phyloP scores from a whole-genome alignment of 2,329 filamentous ascomycete species.

The Hypoxylon sp. region DNA sequence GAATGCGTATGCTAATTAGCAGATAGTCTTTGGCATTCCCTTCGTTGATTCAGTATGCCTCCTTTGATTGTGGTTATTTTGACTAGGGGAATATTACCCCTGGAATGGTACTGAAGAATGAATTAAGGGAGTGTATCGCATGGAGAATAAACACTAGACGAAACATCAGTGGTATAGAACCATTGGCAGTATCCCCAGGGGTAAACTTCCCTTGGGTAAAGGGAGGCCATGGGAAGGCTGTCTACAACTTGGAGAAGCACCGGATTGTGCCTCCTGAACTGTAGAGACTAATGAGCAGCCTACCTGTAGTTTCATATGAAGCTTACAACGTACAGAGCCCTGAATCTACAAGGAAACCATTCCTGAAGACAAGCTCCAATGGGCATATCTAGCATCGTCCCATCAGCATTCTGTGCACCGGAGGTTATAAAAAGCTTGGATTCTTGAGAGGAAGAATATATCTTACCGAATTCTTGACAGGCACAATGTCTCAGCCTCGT shows the following conservation, averaged over 20 bases:
- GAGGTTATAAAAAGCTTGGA: not conserved
- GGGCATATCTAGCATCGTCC: not conserved
- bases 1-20: constrained; percentile 25
- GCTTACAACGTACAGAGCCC: no score
- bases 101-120: constrained; percentile 35
- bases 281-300: not conserved
- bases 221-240: not conserved
- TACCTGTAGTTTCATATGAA: no score
- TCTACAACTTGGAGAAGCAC: not conserved
- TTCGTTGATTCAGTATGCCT: constrained; percentile 23
- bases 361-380: not conserved
- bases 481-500: not conserved
- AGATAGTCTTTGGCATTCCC: constrained; percentile 19
- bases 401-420: no score
- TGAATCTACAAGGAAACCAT: no score
- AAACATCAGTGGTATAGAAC: not conserved
- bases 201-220: not conserved
- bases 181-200: not conserved
- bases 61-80: constrained; percentile 14
- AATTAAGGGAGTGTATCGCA: not conserved
- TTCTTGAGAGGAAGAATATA: not conserved
- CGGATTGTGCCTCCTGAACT: not conserved
- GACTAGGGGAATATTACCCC: constrained; percentile 9
- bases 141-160: not conserved
- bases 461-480: not conserved